Evolutionary conservation across 2,329 filamentous ascomycete genomes (phyloP), one percentile per base, ranked within the genome.

Genomic region (Rutstroemia sydowiana): DNA sequence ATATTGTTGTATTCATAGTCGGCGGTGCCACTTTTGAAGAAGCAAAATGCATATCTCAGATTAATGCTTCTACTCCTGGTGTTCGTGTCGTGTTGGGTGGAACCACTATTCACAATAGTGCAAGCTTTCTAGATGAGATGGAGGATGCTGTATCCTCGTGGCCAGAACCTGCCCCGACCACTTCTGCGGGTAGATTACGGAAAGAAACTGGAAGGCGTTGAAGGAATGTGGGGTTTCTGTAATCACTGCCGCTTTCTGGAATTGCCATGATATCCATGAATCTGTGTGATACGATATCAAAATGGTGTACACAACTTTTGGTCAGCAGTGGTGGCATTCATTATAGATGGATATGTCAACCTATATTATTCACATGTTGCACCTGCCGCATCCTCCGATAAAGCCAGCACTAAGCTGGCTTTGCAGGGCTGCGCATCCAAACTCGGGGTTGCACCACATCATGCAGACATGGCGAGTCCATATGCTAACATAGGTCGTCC

Each of bases 1-100:
- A 98, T 66, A 87, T 98, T 37, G 81, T 98, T 40, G 81, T 98
- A 7, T 98, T 98, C 66, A 91, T 98, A 65, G 77, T 96, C 21
- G 93, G 93, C 5, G 93, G 93, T 2, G 84, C 86, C 16, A 98
- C 93, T 0, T 98, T 96, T 64, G 93, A 98, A 68, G 93, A 98
- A 69, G 91, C 93, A 5, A 96, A 95, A 73, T 90, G 89, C 77
- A 82, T 97, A 36, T 89, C 93, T n/a, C 84, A 91, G 60, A 84
- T 98, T 54, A 98, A 98, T 70, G 90, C 90, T 16, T 88, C 85
- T 52, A 87, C 87, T 10, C 91, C 91, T 0, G 93, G 93, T 0
- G 78, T 97, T 9, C 80, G 93, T 51, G 84, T 98, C 3, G 90
- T 97, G 10, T 73, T 98, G 5, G 91, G 90, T 9, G 91, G 90